phyloP scores from a whole-genome alignment of 371 early-diverging fungal genomes.

The Rhizopus microsporus region DNA sequence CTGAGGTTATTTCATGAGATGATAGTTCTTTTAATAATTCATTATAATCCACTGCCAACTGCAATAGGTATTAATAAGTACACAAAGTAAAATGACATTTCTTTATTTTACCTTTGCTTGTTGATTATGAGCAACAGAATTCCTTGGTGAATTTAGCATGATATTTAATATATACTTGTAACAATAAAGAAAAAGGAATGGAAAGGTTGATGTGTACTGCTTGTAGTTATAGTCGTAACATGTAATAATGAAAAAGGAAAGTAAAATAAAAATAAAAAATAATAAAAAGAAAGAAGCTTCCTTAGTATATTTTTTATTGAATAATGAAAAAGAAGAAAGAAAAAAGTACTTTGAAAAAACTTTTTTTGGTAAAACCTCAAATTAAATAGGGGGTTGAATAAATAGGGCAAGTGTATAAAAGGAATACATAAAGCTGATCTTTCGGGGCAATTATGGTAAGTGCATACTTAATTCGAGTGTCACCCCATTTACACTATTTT shows the following conservation, averaged over 20 bases:
- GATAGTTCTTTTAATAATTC: slow-evolving; percentile 49
- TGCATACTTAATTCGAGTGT: no score
- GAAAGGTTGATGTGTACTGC: neutral
- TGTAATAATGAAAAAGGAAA: neutral
- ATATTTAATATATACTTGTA: neutral
- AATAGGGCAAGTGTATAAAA: no score
- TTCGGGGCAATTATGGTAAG: no score
- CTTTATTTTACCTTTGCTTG: slow-evolving; percentile 26
- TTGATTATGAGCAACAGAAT: slow-evolving; percentile 26
- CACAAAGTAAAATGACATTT: neutral
- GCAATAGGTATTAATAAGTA: neutral
- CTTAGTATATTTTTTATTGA: neutral
- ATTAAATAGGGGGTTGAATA: no score
- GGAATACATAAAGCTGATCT: no score
- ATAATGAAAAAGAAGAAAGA: no score
- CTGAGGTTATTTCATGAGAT: slow-evolving; percentile 38
- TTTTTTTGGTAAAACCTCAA: no score
- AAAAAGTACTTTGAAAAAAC: no score
- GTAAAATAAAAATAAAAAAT: neutral
- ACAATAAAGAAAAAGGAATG: slow-evolving; percentile 12
- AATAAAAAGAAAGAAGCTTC: slow-evolving; percentile 4
- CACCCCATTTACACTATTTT: no score
- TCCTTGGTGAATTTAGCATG: slow-evolving; percentile 28
- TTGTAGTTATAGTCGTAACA: slow-evolving; percentile 1
- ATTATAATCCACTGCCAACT: slow-evolving; percentile 32